Evolutionary conservation across 805 yeast genomes (phyloP).

Genomic region (Starmerella apicola): DNA sequence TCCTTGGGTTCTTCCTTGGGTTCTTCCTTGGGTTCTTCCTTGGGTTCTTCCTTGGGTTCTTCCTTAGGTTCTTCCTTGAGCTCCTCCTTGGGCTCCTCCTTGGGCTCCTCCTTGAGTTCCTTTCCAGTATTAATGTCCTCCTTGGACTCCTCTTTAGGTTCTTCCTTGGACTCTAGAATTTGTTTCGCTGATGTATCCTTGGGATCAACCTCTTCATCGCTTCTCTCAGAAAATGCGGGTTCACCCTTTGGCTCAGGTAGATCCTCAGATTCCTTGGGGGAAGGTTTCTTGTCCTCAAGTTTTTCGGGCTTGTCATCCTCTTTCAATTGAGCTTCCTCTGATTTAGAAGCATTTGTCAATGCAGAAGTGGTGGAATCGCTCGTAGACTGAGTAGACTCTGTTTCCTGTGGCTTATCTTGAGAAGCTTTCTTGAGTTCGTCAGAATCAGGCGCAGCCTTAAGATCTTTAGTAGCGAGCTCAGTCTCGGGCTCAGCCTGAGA

Average conservation of each 20-base stretch:
- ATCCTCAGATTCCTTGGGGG: constrained; percentile 2
- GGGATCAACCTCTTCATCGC: not conserved
- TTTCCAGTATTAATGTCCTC: not conserved
- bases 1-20: not conserved
- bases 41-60: not conserved
- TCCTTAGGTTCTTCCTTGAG: not conserved
- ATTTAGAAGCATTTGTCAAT: no score
- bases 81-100: not conserved
- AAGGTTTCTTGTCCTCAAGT: not conserved
- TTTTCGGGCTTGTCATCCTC: not conserved
- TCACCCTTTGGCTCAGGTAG: not conserved
- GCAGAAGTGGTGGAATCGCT: no score
- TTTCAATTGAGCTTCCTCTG: no score
- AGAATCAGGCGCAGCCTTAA: not conserved
- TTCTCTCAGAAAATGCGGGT: no score
- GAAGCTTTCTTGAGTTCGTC: no score
- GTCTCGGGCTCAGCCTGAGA: not conserved
- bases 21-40: not conserved
- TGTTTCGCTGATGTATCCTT: no score
- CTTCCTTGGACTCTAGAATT: not conserved
- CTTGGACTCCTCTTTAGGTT: not conserved
- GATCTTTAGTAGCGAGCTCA: not conserved
- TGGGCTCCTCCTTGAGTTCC: not conserved
- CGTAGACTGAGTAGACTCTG: no score
- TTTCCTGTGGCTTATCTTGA: no score